Conservation (phyloP, 164 flowering plant species). For the Echeveria elegans region DNA sequence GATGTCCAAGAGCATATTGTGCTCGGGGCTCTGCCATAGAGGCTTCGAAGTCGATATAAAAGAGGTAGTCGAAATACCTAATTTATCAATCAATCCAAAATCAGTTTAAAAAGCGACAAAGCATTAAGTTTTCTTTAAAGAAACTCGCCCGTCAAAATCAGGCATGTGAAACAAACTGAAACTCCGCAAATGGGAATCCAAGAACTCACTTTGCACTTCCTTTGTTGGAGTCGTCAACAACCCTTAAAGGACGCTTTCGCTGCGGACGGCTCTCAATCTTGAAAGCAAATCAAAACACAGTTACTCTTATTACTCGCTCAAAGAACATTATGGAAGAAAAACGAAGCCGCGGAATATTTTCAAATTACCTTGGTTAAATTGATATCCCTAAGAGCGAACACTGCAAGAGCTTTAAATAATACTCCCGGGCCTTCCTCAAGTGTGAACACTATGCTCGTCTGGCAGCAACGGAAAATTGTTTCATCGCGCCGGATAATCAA, state of each 20-base stretch:
- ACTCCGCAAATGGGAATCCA: neutral
- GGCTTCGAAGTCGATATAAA: slow-evolving; percentile 92
- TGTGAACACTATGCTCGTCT: slow-evolving; percentile 94
- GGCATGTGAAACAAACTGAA: neutral
- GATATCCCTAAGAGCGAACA: slow-evolving; percentile 75
- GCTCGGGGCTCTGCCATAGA: slow-evolving; percentile 93
- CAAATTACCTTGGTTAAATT: slow-evolving; percentile 73
- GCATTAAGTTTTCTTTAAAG: neutral
- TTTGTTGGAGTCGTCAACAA: slow-evolving; percentile 74
- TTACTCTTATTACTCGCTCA: neutral
- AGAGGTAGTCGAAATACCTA: slow-evolving; percentile 95
- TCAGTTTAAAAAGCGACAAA: neutral
- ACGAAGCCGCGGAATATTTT: neutral
- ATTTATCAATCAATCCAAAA: neutral
- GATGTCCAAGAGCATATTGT: slow-evolving; percentile 74
- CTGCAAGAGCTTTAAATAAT: slow-evolving; percentile 89
- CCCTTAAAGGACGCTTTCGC: slow-evolving; percentile 61
- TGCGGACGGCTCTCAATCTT: slow-evolving; percentile 98
- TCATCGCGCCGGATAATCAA: neutral
- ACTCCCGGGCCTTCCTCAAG: slow-evolving; percentile 97
- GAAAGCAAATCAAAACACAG: neutral
- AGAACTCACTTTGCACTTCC: slow-evolving; percentile 77
- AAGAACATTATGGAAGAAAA: neutral
- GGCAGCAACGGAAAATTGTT: slow-evolving; percentile 12
- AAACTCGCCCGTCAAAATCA: too few species aligned